Evolutionary conservation across 805 yeast species (phyloP), one percentile per base, ranked within the genome.

Genomic region (Danielia oregonensis): DNA sequence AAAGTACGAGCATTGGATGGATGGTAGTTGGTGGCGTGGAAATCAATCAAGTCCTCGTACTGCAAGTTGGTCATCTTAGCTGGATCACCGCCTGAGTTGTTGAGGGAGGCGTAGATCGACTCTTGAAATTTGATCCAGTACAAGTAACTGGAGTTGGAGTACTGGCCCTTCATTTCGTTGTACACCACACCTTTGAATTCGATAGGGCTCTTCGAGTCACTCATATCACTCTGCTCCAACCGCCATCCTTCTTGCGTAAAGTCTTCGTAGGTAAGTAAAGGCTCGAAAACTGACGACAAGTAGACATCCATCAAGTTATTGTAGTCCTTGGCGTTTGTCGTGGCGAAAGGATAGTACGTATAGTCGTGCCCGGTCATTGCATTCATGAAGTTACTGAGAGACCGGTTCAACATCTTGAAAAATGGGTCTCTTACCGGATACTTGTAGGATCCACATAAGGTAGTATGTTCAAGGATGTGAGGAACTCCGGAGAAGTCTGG

Each of bases 321-420:
- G 57, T 74, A 93, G 56, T 93, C 98, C 35, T 75, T 76, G 27
- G 61, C 57, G 59, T 93, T 93, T 8, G 97, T 91, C 2, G 98
- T 93, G 18, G 97, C 85, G 67, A 93, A 93, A 4, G 98, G 98
- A 51, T 85, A 93, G 59, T 79, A 89, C 0, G 98, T 93, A 54
- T 88, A 89, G 60, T 93, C 97, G 49, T 85, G 89, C 15, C 95
- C 98, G 0, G 98, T 93, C 96, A 93, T 86, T 6, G 98, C 98
- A 57, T 93, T 93, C 98, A 93, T 93, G 61, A 88, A 93, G 57
- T 87, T 93, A 22, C 96, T 80, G 51, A 93, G 65, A n/a, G 97
- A 87, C 44, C 97, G 66, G 57, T 88, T 91, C 39, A 91, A 69
- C 98, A 93, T 93, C 57, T 91, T 91, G 74, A 93, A 93, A 59